Evolutionary conservation across 2,329 filamentous ascomycete species (phyloP).

Genomic region (Botrytis deweyae): DNA sequence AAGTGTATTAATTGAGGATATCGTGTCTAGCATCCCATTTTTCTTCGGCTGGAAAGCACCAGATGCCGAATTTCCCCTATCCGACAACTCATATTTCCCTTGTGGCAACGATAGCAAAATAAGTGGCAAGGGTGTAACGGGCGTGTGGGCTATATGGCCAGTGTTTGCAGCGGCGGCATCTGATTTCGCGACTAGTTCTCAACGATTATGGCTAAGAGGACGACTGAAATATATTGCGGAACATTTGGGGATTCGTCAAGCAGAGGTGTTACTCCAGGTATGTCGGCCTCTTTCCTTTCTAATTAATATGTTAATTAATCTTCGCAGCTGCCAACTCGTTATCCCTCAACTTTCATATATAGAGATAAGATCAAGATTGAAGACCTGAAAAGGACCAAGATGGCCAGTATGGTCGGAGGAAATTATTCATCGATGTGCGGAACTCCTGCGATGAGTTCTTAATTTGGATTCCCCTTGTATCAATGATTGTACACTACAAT

Average conservation of each 20-base stretch:
- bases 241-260: conserved; percentile 32
- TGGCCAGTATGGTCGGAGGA: not conserved
- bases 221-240: conserved; percentile 31
- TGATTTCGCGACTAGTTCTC: conserved; percentile 30
- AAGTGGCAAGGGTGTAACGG: conserved; percentile 27
- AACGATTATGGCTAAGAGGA: conserved; percentile 29
- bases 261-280: conserved; percentile 29
- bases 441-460: not conserved
- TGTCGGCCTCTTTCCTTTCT: not conserved
- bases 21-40: conserved; percentile 59
- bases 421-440: too few species aligned
- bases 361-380: conserved; percentile 2
- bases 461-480: not conserved
- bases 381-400: not conserved
- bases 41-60: conserved; percentile 51
- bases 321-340: not conserved
- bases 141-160: conserved; percentile 33
- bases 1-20: conserved; percentile 54
- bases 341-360: conserved; percentile 15
- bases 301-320: not conserved
- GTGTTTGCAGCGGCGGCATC: conserved; percentile 30
- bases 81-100: conserved; percentile 48
- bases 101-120: conserved; percentile 45
- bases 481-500: not conserved
- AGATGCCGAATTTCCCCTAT: conserved; percentile 29